Evolutionary conservation across 495 filamentous ascomycete species (phyloP), one percentile per base, ranked within the genome.

Genomic region (Chaetomium fimeti): DNA sequence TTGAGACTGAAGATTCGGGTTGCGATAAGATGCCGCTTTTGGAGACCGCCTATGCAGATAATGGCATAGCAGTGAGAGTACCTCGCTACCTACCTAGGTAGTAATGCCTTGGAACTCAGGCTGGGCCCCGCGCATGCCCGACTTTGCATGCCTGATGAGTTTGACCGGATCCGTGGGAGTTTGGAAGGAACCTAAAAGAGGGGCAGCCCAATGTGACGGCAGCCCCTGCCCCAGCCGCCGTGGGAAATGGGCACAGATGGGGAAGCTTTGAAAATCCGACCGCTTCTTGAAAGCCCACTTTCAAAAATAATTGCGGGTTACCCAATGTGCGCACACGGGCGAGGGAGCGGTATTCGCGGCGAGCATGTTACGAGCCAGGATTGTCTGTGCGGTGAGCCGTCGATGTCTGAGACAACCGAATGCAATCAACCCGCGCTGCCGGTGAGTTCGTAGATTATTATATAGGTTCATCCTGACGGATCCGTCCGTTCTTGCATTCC

Each of bases 201-300:
- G 54, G 54, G 54, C 54, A 57, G 15, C 32, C 32, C n/a, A 16
- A n/a, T 32, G 57, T 48, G 42, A 45, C 55, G 22, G 32, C 45
- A 20, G n/a, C 32, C 32, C 32, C n/a, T 47, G 43, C 43, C 43
- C 16, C 43, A 8, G 12, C 16, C n/a, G 7, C 7, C 11, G 47
- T 45, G 61, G 61, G 43, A 60, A 67, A 60, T 51, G 54, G 57
- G 66, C 56, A 64, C 32, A 60, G 64, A 60, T 51, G 54, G 57
- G 66, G 60, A 64, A 68, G 63, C 66, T 68, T 68, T 51, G 66
- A 57, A 68, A 64, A 61, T 61, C 61, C 66, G 15, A 63, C 60
- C 66, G 42, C 65, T 36, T 60, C 52, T 24, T 47, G 4, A 49
- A 48, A 53, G 53, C 56, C 65, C 65, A 63, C 60, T 56, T 45